Evolutionary conservation across 2,329 filamentous ascomycete genomes (phyloP), one percentile per base, ranked within the genome.

Genomic region (Leptographium wingfieldii): DNA sequence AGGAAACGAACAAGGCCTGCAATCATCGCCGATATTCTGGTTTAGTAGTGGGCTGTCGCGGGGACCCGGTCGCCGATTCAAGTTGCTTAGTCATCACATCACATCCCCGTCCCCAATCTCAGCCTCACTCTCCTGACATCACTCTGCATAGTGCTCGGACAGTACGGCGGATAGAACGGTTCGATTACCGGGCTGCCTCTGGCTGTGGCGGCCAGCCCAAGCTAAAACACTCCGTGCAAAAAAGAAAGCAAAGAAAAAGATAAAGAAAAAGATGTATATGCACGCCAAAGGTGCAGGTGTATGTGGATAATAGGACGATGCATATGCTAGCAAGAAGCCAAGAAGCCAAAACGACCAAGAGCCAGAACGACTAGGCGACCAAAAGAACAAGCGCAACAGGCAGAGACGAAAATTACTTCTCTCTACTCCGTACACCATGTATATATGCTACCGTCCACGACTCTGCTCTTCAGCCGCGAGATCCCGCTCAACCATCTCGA

Each of bases 401-500:
- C 25, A 19, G 14, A 22, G 19, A 56, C 43, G 19, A 43, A 29
- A 22, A 9, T 14, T 19, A 16, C 12, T 19, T 59, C 48, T 55
- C 51, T 55, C 51, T n/a, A 43, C 29, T 35, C 53, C 35, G 29
- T 9, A 9, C 19, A 25, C 27, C 29, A 35, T 35, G 10, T 35
- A 35, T 9, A 35, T 35, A n/a, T 40, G 3, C 58, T 52, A 58
- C 57, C 55, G 55, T 33, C 58, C 56, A 22, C 49, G 57, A 31
- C 59, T 65, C 10, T 65, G 68, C 12, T 66, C 69, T 64, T 73
- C 74, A 19, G 70, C 74, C 11, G 70, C 73, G 60, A 80, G 69
- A 58, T 81, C 87, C 62, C 85, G 82, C 73, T 94, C 88, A n/a
- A 90, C 87, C 84, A 92, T 88, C 74, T 96, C 92, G 66, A 96